Evolutionary conservation across 140 eudicot genomes (phyloP), one percentile per base, ranked within the genome.

Genomic region (Cichorium intybus): DNA sequence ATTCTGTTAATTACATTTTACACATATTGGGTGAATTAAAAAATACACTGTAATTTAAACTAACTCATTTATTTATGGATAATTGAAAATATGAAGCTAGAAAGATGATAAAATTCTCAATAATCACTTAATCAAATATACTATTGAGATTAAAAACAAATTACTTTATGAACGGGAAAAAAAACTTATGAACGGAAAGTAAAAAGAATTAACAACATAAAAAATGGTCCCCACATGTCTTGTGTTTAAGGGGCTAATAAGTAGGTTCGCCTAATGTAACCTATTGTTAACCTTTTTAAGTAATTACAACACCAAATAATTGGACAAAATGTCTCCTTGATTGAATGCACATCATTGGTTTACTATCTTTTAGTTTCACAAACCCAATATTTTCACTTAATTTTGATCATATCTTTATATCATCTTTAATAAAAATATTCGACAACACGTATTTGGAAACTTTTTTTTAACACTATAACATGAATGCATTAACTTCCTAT

Each of bases 271-370:
- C 63, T 69, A 64, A 73, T 71, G 59, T 74, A 56, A 67, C 60
- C 67, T 14, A 18, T 20, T 41, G 23, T 47, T 27, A 29, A 33
- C 37, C 67, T 62, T 63, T 71, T 67, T 46, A 68, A 55, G 48
- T 35, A 57, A 16, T 58, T 31, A 58, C 63, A 67, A 65, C 56
- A 66, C 49, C 85, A 60, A 50, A 74, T 68, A 39, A 24, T 69
- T 72, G 35, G 87, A 80, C 87, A 83, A 75, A 59, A 64, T 88
- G 96, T 80, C 75, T 69, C 96, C 87, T 75, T 70, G 51, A 79
- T 77, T 77, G 88, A 74, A 62, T 75, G 80, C 75, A 79, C 79
- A 79, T 85, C 81, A 81, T 74, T 60, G 63, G 70, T 68, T 75
- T 75, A 68, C 55, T 67, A 67, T 63, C 64, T 64, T 12, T 9